Percentiles rank a stretch among this genome's conserved stretches.
Conservation (phyloP, 345 rosid species). For the Populus ilicifolia region DNA sequence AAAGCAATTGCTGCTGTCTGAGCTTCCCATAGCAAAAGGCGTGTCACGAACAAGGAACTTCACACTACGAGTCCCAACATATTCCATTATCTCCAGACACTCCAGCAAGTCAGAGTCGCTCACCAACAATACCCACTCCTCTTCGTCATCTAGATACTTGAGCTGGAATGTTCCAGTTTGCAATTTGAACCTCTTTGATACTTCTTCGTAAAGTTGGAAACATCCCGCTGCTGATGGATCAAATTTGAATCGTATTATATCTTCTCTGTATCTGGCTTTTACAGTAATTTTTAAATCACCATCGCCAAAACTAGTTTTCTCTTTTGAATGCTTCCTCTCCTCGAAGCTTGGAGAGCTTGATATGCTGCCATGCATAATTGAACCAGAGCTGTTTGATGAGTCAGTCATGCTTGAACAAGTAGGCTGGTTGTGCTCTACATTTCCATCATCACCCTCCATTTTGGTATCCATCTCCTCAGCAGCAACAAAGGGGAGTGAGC, state of each 20-base stretch:
- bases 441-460: slow-evolving; percentile 40
- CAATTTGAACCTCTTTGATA: slow-evolving; percentile 66
- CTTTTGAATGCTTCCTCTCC: slow-evolving; percentile 38
- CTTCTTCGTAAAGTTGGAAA: slow-evolving; percentile 69
- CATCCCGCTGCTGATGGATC: slow-evolving; percentile 56
- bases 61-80: slow-evolving; percentile 45
- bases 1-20: slow-evolving; percentile 58
- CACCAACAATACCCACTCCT: slow-evolving; percentile 81
- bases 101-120: slow-evolving; percentile 77
- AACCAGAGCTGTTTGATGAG: slow-evolving; percentile 65
- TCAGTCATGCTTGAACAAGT: slow-evolving; percentile 56
- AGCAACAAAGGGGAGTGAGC: slow-evolving; percentile 40
- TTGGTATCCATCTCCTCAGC: slow-evolving; percentile 35
- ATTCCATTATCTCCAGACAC: slow-evolving; percentile 71
- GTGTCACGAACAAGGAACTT: slow-evolving; percentile 66
- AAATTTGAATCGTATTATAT: slow-evolving; percentile 69
- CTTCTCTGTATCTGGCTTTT: slow-evolving; percentile 79
- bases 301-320: slow-evolving; percentile 26
- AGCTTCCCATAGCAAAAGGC: slow-evolving; percentile 50
- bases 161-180: slow-evolving; percentile 68
- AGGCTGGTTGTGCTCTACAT: slow-evolving; percentile 41
- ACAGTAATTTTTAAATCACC: slow-evolving; percentile 47
- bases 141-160: slow-evolving; percentile 82
- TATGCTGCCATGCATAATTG: slow-evolving; percentile 43
- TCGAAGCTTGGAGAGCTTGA: slow-evolving; percentile 55